Conservation (phyloP, 1,284 basidiomycete species). For the Sutorius eximius region DNA sequence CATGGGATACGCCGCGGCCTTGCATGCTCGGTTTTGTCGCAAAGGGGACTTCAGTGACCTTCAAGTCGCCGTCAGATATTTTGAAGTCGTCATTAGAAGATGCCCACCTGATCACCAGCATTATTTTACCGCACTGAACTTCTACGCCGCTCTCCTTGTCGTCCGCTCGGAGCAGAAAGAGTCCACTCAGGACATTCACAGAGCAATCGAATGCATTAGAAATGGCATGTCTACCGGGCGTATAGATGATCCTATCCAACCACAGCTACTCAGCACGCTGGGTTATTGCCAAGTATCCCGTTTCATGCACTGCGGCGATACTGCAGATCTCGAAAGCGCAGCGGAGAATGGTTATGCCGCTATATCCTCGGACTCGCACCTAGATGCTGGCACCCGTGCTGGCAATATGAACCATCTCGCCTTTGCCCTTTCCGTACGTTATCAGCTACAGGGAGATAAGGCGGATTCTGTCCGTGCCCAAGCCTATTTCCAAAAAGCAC, state of each 20-base stretch:
- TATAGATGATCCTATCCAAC: neutral
- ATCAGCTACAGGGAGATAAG: neutral
- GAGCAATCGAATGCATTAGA: neutral
- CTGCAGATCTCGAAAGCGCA: neutral
- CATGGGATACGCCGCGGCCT: neutral
- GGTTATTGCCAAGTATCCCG: slow-evolving; percentile 14
- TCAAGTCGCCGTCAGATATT: neutral
- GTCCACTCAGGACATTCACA: neutral
- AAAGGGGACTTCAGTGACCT: neutral
- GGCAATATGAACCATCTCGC: neutral
- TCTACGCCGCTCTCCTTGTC: slow-evolving; percentile 16
- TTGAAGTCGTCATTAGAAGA: neutral
- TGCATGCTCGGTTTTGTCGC: neutral
- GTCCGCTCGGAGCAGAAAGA: slow-evolving; percentile 7
- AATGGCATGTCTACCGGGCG: neutral
- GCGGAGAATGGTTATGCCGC: neutral
- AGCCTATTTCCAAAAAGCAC: neutral
- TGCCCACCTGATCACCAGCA: slow-evolving; percentile 10
- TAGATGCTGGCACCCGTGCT: neutral
- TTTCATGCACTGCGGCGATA: slow-evolving; percentile 5
- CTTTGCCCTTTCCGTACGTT: neutral
- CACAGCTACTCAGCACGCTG: slow-evolving; percentile 8
- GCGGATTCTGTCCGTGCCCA: neutral
- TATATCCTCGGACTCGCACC: neutral
- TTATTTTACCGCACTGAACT: slow-evolving; percentile 1